Percentiles rank a stretch among this genome's conserved stretches.
These are phyloP conservation scores for Trichoderma sp. DNA, from an alignment of 2,329 filamentous ascomycete genomes.

Conservation along the genomic window DNA sequence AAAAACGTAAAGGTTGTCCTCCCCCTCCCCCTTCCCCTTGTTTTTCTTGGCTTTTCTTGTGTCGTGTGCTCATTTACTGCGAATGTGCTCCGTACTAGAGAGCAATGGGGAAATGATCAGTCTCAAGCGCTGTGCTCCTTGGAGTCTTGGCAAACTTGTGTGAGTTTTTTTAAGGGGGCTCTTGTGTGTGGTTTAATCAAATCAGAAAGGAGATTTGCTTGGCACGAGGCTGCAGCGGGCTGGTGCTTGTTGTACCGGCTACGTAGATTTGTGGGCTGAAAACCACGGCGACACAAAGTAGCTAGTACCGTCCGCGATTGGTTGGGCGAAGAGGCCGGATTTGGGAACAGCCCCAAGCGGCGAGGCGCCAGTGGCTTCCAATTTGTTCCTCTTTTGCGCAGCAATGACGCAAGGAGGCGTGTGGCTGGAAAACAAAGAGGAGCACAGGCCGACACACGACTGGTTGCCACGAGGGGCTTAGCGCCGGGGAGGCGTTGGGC, in stretches of 20 bases:
- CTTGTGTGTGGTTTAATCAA: background rate
- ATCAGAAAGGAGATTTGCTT: constrained; percentile 17
- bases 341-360: background rate
- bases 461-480: constrained; percentile 20
- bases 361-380: constrained; percentile 6
- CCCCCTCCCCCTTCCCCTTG: background rate
- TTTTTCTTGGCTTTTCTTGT: background rate
- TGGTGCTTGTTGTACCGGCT: background rate
- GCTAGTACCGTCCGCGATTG: background rate
- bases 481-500: background rate
- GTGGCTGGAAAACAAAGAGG: background rate
- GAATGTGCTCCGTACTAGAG: constrained; percentile 6
- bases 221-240: background rate
- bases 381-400: background rate
- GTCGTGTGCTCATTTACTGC: constrained; percentile 8
- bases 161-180: background rate
- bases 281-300: background rate
- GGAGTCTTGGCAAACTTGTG: background rate
- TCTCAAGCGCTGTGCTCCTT: background rate
- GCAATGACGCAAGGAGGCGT: constrained; percentile 15
- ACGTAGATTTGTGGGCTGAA: too few species aligned
- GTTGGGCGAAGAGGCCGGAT: background rate
- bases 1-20: background rate
- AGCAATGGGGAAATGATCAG: constrained; percentile 16
- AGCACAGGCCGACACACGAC: constrained; percentile 15